A percentile compares a stretch with the other conserved stretches of the same genome.
Conservation (phyloP, 2,329 filamentous ascomycete species). For the Cercospora brassicicola region DNA sequence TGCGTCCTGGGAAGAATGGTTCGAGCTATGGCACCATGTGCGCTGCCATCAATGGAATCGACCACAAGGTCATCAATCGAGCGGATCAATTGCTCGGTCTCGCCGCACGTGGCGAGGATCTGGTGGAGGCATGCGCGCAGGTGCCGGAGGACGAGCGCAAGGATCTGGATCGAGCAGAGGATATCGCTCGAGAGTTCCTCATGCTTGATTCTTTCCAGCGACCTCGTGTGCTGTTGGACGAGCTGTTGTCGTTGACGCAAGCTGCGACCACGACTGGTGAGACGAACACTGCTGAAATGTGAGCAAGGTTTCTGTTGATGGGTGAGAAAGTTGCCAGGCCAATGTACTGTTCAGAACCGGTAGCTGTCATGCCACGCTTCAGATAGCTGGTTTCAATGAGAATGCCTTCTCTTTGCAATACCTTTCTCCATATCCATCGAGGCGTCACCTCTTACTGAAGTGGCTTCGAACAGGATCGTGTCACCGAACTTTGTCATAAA, state of each 20-base stretch:
- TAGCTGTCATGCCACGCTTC: not conserved
- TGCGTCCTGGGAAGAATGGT: slow-evolving; percentile 63
- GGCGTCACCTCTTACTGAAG: not conserved
- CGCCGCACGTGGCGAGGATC: slow-evolving; percentile 70
- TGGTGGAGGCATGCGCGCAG: slow-evolving; percentile 69
- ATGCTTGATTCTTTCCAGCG: slow-evolving; percentile 40
- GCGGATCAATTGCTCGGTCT: slow-evolving; percentile 72
- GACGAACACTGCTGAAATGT: not conserved
- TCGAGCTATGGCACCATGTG: slow-evolving; percentile 85
- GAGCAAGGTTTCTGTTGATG: not conserved
- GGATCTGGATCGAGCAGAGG: slow-evolving; percentile 66
- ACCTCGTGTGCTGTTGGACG: slow-evolving; percentile 41
- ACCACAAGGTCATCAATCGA: slow-evolving; percentile 67
- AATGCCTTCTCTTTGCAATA: not conserved
- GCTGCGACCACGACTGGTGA: not conserved
- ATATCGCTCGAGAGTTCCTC: slow-evolving; percentile 47
- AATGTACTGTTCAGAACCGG: not conserved
- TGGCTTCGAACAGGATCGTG: not conserved
- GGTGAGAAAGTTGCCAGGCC: not conserved
- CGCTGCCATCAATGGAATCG: slow-evolving; percentile 82
- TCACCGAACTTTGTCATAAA: no score
- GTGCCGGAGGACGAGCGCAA: slow-evolving; percentile 63
- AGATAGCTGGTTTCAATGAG: not conserved
- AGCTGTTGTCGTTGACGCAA: slow-evolving; percentile 38
- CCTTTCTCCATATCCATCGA: not conserved